Evolutionary conservation across 1,139 yeast genomes (phyloP).

Genomic region (Saccharomycopsis phalli): DNA sequence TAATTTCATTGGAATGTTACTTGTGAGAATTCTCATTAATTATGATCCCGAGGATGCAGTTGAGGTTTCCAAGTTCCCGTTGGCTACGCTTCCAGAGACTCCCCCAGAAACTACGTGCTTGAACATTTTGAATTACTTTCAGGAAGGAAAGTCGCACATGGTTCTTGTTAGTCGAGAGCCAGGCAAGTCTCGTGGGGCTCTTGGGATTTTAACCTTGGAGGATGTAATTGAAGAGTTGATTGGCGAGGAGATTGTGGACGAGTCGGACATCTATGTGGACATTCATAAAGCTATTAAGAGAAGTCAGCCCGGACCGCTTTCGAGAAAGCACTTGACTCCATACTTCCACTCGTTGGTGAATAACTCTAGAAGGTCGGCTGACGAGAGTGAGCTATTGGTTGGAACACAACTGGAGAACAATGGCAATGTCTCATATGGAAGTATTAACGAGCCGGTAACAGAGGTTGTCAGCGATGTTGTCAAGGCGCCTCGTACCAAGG

Average conservation of each 20-base stretch:
- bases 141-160: constrained; percentile 97
- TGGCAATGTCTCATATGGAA: constrained; percentile 1
- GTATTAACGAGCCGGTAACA: background rate
- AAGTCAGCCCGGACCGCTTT: constrained; percentile 75
- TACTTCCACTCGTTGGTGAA: constrained; percentile 48
- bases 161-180: constrained; percentile 83
- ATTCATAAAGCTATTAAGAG: constrained; percentile 81
- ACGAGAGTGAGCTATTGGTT: background rate
- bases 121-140: constrained; percentile 89
- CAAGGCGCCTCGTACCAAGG: constrained; percentile 4
- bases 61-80: constrained; percentile 88
- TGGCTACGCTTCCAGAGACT: constrained; percentile 95
- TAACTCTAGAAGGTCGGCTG: background rate
- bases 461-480: background rate
- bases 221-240: constrained; percentile 96
- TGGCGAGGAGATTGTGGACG: constrained; percentile 97
- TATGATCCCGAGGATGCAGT: constrained; percentile 95
- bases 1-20: constrained; percentile 90
- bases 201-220: constrained; percentile 88
- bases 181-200: constrained; percentile 79
- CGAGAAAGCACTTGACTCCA: constrained; percentile 61
- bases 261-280: constrained; percentile 90
- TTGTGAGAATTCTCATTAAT: constrained; percentile 85
- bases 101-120: constrained; percentile 86
- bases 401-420: background rate